Conservation (phyloP, 768 basidiomycete genomes). For the Leccinum pellstonianum region DNA sequence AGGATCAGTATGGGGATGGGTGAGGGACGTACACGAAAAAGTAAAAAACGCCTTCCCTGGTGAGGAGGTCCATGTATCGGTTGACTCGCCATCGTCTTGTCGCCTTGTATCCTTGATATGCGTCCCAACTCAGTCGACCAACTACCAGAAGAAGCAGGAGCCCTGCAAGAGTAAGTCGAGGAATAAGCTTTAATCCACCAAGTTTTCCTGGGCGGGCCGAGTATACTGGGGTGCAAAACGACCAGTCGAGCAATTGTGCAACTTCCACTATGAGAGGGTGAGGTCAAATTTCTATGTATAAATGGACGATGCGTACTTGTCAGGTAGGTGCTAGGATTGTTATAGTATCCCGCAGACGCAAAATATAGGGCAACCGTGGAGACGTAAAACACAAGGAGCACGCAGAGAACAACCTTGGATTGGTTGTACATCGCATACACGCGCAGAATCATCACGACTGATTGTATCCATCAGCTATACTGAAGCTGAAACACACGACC, state of each 20-base stretch:
- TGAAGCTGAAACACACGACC: neutral
- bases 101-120: conserved; percentile 8
- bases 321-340: conserved; percentile 11
- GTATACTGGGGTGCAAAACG: conserved; percentile 11
- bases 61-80: conserved; percentile 14
- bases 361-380: conserved; percentile 2
- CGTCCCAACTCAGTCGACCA: conserved; percentile 6
- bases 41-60: conserved; percentile 17
- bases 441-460: conserved; percentile 26
- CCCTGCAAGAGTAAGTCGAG: conserved; percentile 11
- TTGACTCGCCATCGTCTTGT: conserved; percentile 14
- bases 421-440: conserved; percentile 25
- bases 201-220: neutral
- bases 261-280: conserved; percentile 9
- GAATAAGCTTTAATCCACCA: conserved; percentile 11
- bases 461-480: neutral
- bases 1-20: too few relatives aligned
- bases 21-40: conserved; percentile 17
- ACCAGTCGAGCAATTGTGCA: conserved; percentile 13
- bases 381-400: conserved; percentile 16
- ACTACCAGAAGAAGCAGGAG: conserved; percentile 14
- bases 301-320: conserved; percentile 3
- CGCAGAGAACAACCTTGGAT: conserved; percentile 14
- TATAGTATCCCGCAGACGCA: neutral
- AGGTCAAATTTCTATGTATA: neutral